phyloP scores from a whole-genome alignment of 78 protist genomes.

The Dictyostelium firmibasis region DNA sequence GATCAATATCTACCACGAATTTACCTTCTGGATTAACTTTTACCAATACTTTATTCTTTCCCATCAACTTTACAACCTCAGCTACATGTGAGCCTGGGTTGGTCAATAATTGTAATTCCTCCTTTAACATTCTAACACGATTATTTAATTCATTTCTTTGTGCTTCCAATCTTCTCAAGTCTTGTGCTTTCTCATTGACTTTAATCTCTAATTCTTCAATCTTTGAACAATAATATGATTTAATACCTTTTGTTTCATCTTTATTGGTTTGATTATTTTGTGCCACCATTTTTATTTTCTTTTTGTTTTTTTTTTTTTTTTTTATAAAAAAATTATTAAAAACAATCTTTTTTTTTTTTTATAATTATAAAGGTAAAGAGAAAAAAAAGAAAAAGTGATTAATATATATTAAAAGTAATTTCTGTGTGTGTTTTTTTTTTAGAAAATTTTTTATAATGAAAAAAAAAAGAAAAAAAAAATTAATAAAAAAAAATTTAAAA shows the following conservation, averaged over 20 bases:
- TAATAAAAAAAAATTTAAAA: too few species aligned
- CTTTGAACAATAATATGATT: constrained; percentile 72
- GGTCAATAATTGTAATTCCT: constrained; percentile 95
- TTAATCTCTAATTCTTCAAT: constrained; percentile 76
- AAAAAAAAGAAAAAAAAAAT: too few species aligned
- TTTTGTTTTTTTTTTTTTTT: too few species aligned
- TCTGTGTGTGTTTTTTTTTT: too few species aligned
- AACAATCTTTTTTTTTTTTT: too few species aligned
- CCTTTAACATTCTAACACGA: constrained; percentile 95
- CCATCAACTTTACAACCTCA: constrained; percentile 98
- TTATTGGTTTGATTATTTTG: background rate
- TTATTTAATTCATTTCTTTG: constrained; percentile 97
- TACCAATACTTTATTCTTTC: constrained; percentile 94
- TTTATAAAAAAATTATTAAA: too few species aligned
- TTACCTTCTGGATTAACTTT: constrained; percentile 99
- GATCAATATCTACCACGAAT: constrained; percentile 98
- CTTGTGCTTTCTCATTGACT: constrained; percentile 84
- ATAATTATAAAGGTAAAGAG: background rate
- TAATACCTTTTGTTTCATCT: constrained; percentile 79
- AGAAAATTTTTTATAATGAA: too few species aligned
- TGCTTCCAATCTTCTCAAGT: constrained; percentile 96
- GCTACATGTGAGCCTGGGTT: constrained; percentile 98
- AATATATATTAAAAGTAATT: too few species aligned
- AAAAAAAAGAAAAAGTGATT: too few species aligned
- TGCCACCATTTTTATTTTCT: background rate